Conservation (phyloP, 2,329 filamentous ascomycete genomes). For the Pochonia chlamydosporia region DNA sequence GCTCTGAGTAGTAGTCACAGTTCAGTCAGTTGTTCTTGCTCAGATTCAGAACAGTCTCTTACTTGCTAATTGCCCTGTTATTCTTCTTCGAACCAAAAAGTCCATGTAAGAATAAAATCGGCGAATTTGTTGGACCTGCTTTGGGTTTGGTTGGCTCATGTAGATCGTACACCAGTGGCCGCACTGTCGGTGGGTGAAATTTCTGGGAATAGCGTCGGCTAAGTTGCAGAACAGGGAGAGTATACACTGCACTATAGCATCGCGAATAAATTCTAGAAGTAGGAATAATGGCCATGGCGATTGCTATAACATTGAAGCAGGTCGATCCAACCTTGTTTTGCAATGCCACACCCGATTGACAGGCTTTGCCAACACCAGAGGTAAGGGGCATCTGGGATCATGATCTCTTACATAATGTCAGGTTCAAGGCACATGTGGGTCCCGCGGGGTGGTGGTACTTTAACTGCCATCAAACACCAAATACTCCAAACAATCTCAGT, state of each 20-base stretch:
- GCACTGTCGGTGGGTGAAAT: conserved; percentile 9
- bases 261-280: not conserved
- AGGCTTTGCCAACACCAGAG: no score
- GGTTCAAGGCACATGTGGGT: no score
- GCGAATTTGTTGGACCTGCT: conserved; percentile 38
- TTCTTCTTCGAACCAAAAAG: conserved; percentile 95
- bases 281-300: not conserved
- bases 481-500: no score
- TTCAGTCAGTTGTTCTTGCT: not conserved
- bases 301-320: no score
- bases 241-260: not conserved
- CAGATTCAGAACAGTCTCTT: conserved; percentile 28
- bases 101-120: conserved; percentile 86
- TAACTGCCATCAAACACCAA: no score
- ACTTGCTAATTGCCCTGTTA: conserved; percentile 93
- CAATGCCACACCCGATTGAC: no score
- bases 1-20: conserved; percentile 50
- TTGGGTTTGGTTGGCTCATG: conserved; percentile 48
- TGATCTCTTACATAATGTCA: no score
- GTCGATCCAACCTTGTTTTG: no score
- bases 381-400: no score
- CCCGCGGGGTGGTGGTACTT: no score
- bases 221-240: not conserved
- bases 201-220: not conserved
- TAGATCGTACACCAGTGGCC: conserved; percentile 57